Percentiles rank a stretch among this genome's conserved stretches.
Conservation (phyloP, 163 green algal genomes). For the Scenedesmus sp. region DNA sequence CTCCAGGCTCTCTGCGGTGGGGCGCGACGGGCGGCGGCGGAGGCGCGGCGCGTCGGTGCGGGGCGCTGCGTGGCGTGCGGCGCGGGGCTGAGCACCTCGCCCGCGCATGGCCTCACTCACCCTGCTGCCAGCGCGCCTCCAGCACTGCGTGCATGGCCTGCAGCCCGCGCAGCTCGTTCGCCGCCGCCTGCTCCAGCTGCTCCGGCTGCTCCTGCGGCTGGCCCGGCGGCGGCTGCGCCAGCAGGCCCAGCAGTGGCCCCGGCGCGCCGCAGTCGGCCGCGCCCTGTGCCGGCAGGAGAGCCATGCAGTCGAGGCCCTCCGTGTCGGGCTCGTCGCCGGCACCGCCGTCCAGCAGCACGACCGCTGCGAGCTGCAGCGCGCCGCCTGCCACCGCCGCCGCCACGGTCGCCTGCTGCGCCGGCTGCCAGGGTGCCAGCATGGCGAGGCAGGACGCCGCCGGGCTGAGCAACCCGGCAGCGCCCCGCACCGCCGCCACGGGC, state of each 20-base stretch:
- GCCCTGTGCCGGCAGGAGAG: neutral
- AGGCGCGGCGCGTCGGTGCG: no score
- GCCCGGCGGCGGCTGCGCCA: neutral
- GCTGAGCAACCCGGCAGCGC: neutral
- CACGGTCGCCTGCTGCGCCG: slow-evolving; percentile 16
- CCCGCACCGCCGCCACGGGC: slow-evolving; percentile 1
- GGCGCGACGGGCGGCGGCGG: no score
- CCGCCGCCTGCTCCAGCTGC: neutral
- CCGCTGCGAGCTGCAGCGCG: slow-evolving; percentile 22
- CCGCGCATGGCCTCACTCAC: neutral
- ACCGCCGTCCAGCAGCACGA: neutral
- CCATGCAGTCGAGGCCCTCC: neutral
- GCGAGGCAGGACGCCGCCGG: neutral
- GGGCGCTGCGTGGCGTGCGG: no score
- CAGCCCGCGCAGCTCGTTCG: slow-evolving; percentile 21
- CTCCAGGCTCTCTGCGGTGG: neutral
- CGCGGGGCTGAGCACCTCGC: no score
- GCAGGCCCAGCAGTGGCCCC: slow-evolving; percentile 8
- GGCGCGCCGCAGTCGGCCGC: neutral
- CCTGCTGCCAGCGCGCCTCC: slow-evolving; percentile 20
- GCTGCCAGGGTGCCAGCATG: slow-evolving; percentile 3
- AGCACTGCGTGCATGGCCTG: slow-evolving; percentile 12
- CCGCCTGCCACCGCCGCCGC: neutral
- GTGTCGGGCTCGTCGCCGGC: neutral
- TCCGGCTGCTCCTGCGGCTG: neutral